These are phyloP conservation scores for Fusarium tupiense DNA, from an alignment of 2,329 filamentous ascomycete species.

Conservation along the genomic window DNA sequence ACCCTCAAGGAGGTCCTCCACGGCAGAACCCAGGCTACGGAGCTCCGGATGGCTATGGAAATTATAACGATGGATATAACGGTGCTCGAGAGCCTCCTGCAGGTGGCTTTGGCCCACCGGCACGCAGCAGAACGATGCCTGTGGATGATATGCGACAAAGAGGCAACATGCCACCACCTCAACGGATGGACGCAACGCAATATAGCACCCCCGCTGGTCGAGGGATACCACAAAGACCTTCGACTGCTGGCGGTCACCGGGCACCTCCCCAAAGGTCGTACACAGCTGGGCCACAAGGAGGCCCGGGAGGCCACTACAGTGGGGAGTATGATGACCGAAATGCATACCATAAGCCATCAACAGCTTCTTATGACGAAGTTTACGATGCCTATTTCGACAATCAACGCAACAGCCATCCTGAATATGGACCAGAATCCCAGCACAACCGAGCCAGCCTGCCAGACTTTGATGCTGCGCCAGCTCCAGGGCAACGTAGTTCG, in stretches of 20 bases:
- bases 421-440: slow-evolving; percentile 33
- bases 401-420: slow-evolving; percentile 43
- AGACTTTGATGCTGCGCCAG: slow-evolving; percentile 55
- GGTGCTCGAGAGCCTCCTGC: slow-evolving; percentile 45
- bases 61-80: slow-evolving; percentile 43
- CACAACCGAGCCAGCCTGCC: slow-evolving; percentile 46
- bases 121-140: slow-evolving; percentile 72
- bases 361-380: slow-evolving; percentile 59
- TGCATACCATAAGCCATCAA: slow-evolving; percentile 43
- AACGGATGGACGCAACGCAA: slow-evolving; percentile 56
- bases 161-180: slow-evolving; percentile 49
- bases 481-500: slow-evolving; percentile 51
- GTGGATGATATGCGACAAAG: slow-evolving; percentile 56
- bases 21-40: slow-evolving; percentile 40
- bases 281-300: slow-evolving; percentile 52
- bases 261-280: slow-evolving; percentile 65
- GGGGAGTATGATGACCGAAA: slow-evolving; percentile 46
- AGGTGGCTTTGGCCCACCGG: slow-evolving; percentile 60
- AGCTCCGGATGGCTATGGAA: slow-evolving; percentile 38
- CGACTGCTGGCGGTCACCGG: slow-evolving; percentile 63
- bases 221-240: slow-evolving; percentile 61
- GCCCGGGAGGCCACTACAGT: slow-evolving; percentile 48
- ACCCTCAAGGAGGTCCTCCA: slow-evolving; percentile 47
- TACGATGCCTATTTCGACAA: slow-evolving; percentile 66
- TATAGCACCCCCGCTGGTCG: slow-evolving; percentile 58